A percentile compares a stretch with the other conserved stretches of the same genome.
Evolutionary conservation across 2,329 filamentous ascomycete species (phyloP).

Genomic region (Fusarium foetens): DNA sequence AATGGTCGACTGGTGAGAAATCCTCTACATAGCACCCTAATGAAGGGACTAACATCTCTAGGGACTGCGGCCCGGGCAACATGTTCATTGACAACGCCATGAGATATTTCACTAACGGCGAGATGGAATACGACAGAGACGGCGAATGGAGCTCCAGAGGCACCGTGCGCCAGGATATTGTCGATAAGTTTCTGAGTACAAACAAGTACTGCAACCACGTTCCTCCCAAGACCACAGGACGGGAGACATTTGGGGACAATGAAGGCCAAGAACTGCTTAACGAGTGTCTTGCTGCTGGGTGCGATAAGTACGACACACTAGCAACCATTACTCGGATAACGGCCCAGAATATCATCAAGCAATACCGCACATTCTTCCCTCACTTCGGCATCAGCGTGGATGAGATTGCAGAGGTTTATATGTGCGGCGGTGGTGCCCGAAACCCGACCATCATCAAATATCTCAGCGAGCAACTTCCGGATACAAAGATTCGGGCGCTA

Average conservation of each 20-base stretch:
- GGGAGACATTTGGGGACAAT: constrained; percentile 68
- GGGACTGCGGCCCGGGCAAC: constrained; percentile 57
- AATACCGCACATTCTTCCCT: constrained; percentile 21
- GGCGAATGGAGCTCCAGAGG: constrained; percentile 62
- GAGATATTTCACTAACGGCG: constrained; percentile 62
- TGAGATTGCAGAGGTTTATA: neutral
- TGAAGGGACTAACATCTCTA: neutral
- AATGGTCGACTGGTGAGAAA: constrained; percentile 9
- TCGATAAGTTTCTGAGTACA: constrained; percentile 16
- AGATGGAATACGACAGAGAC: constrained; percentile 61
- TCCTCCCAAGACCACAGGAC: constrained; percentile 66
- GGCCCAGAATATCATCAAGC: constrained; percentile 64
- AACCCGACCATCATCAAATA: constrained; percentile 13
- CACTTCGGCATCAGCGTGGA: constrained; percentile 3
- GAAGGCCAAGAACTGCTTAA: constrained; percentile 62
- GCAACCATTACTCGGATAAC: constrained; percentile 69
- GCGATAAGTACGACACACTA: constrained; percentile 59
- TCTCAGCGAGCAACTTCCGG: constrained; percentile 4
- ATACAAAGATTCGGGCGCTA: constrained; percentile 58
- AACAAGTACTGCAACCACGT: constrained; percentile 61
- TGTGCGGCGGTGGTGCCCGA: constrained; percentile 10
- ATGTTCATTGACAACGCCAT: constrained; percentile 66
- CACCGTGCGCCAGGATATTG: constrained; percentile 58
- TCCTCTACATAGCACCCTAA: neutral
- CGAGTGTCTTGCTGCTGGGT: constrained; percentile 50